These are phyloP conservation scores for Priceomyces carsonii DNA, from an alignment of 805 yeast species.

Conservation along the genomic window DNA sequence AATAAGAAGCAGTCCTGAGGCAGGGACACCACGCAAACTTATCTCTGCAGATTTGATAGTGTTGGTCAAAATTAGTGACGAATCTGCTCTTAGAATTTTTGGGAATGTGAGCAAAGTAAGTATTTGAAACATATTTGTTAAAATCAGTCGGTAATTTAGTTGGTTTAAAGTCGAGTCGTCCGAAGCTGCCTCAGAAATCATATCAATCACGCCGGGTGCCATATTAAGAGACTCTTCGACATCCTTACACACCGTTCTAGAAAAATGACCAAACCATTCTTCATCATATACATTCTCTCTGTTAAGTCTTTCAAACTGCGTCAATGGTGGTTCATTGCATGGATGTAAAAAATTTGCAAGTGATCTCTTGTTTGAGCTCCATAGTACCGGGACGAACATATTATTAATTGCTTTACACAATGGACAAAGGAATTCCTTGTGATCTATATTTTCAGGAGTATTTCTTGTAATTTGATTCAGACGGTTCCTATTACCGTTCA, in stretches of 20 bases:
- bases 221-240: slow-evolving; percentile 23
- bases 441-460: slow-evolving; percentile 69
- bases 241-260: slow-evolving; percentile 18
- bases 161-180: slow-evolving; percentile 13
- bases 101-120: slow-evolving; percentile 40
- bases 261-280: slow-evolving; percentile 28
- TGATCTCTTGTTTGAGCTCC: slow-evolving; percentile 48
- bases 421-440: slow-evolving; percentile 83
- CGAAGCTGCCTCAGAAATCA: slow-evolving; percentile 22
- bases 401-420: slow-evolving; percentile 86
- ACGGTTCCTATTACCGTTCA: slow-evolving; percentile 54
- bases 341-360: slow-evolving; percentile 22
- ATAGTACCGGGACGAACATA: slow-evolving; percentile 74
- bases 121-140: slow-evolving; percentile 36
- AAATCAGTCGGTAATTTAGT: slow-evolving; percentile 26
- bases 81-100: slow-evolving; percentile 34
- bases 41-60: slow-evolving; percentile 69
- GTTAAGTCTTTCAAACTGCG: slow-evolving; percentile 16
- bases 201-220: slow-evolving; percentile 26
- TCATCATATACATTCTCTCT: slow-evolving; percentile 14
- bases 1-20: slow-evolving; percentile 45
- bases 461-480: slow-evolving; percentile 79
- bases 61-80: slow-evolving; percentile 45
- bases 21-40: slow-evolving; percentile 53
- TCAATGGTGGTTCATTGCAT: slow-evolving; percentile 5